Conservation (phyloP, 106 monocot species). For the Allium fistulosum region DNA sequence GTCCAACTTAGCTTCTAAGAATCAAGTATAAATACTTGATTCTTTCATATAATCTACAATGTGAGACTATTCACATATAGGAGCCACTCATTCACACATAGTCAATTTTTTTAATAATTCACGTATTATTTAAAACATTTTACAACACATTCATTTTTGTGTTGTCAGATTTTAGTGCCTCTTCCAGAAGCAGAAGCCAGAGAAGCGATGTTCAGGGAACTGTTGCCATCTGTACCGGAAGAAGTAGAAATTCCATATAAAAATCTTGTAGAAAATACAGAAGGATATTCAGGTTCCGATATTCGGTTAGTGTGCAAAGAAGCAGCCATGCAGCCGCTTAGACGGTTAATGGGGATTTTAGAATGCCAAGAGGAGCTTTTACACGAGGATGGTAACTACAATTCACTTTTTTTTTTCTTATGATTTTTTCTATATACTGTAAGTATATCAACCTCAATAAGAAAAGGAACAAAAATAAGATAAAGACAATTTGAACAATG, state of each 20-base stretch:
- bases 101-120: too few species aligned
- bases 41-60: too few species aligned
- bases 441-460: too few species aligned
- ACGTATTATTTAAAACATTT: too few species aligned
- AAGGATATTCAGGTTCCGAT: slow-evolving; percentile 98
- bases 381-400: slow-evolving; percentile 61
- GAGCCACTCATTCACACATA: too few species aligned
- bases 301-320: slow-evolving; percentile 96
- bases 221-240: slow-evolving; percentile 47
- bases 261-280: slow-evolving; percentile 65
- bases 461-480: too few species aligned
- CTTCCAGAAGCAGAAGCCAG: slow-evolving; percentile 94
- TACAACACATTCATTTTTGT: background rate
- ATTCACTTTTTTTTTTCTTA: background rate
- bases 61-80: too few species aligned
- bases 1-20: too few species aligned
- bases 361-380: slow-evolving; percentile 40
- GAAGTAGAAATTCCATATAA: slow-evolving; percentile 46
- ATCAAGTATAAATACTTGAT: too few species aligned
- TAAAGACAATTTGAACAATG: too few species aligned
- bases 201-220: slow-evolving; percentile 79
- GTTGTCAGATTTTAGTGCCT: slow-evolving; percentile 80
- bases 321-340: slow-evolving; percentile 97
- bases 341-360: slow-evolving; percentile 65
- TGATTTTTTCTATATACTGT: background rate